Conservation (phyloP, 768 basidiomycete genomes). For the Termitomyces sp. region DNA sequence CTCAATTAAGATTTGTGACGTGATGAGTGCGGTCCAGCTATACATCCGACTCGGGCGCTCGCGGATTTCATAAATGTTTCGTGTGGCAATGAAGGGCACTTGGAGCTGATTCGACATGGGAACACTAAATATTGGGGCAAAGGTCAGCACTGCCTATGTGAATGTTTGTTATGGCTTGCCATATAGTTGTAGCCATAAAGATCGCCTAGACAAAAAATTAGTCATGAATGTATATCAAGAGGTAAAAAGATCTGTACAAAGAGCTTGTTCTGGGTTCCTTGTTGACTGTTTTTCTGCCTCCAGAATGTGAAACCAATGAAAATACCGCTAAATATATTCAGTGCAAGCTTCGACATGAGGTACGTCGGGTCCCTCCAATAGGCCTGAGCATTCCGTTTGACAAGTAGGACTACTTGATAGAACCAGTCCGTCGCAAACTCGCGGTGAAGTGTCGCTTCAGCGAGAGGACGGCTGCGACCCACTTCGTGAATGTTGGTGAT, state of each 20-base stretch:
- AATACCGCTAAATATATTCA: conserved; percentile 52
- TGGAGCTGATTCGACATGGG: conserved; percentile 64
- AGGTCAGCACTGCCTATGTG: neutral
- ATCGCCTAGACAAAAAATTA: conserved; percentile 34
- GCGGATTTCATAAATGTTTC: conserved; percentile 65
- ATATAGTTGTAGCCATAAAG: conserved; percentile 52
- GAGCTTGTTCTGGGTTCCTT: conserved; percentile 63
- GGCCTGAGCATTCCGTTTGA: conserved; percentile 40
- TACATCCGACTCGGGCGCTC: conserved; percentile 67
- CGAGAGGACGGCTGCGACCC: conserved; percentile 38
- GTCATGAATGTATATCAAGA: conserved; percentile 6
- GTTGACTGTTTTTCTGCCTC: conserved; percentile 48
- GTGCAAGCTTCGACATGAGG: conserved; percentile 52
- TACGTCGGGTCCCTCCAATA: conserved; percentile 62
- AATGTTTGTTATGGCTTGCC: conserved; percentile 13
- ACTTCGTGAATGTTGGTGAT: conserved; percentile 47
- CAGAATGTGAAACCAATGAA: conserved; percentile 66
- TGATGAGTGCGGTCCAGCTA: conserved; percentile 57
- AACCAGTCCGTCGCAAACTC: conserved; percentile 54
- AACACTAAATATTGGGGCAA: conserved; percentile 26
- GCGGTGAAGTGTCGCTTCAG: conserved; percentile 33
- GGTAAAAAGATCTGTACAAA: conserved; percentile 42
- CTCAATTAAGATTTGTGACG: conserved; percentile 53
- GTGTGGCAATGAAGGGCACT: conserved; percentile 54
- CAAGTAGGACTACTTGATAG: conserved; percentile 42